These are phyloP conservation scores for Plenodomus lindquistii DNA, from an alignment of 2,329 filamentous ascomycete species.

Conservation along the genomic window DNA sequence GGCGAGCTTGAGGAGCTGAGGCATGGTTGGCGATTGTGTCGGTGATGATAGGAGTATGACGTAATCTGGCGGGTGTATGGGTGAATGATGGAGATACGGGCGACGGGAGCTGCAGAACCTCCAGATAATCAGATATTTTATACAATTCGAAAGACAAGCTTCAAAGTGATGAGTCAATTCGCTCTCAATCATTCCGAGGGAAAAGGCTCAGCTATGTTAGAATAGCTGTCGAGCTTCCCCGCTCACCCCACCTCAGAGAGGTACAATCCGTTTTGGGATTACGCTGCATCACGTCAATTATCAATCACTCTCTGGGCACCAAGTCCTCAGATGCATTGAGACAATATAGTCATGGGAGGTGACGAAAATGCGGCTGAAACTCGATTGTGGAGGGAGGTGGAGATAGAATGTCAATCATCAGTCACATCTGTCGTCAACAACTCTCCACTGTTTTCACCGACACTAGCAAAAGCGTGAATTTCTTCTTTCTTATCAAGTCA, in stretches of 20 bases:
- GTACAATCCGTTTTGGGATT: no score
- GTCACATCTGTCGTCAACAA: background rate
- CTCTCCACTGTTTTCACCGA: background rate
- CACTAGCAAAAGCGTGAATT: background rate
- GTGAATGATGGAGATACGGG: background rate
- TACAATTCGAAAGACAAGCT: background rate
- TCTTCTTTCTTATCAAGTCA: background rate
- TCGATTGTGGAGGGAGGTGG: background rate
- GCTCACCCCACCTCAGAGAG: constrained; percentile 3
- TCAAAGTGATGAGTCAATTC: background rate
- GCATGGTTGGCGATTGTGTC: constrained; percentile 34
- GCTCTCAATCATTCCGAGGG: background rate
- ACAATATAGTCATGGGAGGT: background rate
- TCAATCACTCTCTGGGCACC: no score
- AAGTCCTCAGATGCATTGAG: background rate
- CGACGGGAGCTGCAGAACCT: background rate
- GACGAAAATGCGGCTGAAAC: background rate
- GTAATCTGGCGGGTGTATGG: background rate
- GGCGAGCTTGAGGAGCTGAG: constrained; percentile 53
- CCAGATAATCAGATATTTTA: background rate
- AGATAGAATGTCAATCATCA: background rate
- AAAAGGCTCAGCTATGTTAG: background rate
- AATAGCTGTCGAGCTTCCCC: constrained; percentile 7
- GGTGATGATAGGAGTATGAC: background rate
- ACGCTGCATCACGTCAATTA: no score